Evolutionary conservation across 495 filamentous ascomycete species (phyloP), one percentile per base, ranked within the genome.

Genomic region (Penicillium cinerascens): DNA sequence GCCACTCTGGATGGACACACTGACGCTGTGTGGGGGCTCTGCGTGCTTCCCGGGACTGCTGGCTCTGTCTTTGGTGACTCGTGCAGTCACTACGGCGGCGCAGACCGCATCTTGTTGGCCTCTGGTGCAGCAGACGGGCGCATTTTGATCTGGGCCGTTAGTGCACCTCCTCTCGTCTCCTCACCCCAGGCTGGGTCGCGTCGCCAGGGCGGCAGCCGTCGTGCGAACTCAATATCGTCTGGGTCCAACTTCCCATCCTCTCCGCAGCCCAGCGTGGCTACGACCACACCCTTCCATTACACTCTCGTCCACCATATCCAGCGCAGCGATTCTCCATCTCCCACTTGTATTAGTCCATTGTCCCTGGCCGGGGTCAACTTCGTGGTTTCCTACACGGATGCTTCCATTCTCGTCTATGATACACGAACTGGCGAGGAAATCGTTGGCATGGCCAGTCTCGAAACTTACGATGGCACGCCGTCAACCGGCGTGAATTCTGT

Each of bases 1-100:
- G 92, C 91, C 4, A 98, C 92, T 1, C 74, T 98, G 20, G 88
- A 96, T 53, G 92, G 91, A 5, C 93, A 98, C 61, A 96, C 87
- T 1, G 93, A 97, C 70, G 89, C 91, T 6, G 89, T 98, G 3
- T 98, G 93, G 93, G 86, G 89, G 7, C 84, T 98, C 20, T 97
- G 91, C 56, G 88, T 97, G 6, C 81, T 98, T 8, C 93, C 95
- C n/a, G 84, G 87, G 1, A 88, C 91, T 1, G 80, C 86, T 17
- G 87, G 84, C 7, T 78, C 84, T 29, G 77, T 95, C 15, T 92
- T 93, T 59, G 89, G 91, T 22, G 81, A 80, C 40, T 71, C 78
- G n/a, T 76, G 78, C 42, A 84, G 69, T 58, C 74, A 81, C 29
- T 86, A 86, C 55, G 92, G 91, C 29, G 84, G 84, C 2, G 73